phyloP scores from a whole-genome alignment of 345 rosid genomes.

The Limnanthes douglasii region DNA sequence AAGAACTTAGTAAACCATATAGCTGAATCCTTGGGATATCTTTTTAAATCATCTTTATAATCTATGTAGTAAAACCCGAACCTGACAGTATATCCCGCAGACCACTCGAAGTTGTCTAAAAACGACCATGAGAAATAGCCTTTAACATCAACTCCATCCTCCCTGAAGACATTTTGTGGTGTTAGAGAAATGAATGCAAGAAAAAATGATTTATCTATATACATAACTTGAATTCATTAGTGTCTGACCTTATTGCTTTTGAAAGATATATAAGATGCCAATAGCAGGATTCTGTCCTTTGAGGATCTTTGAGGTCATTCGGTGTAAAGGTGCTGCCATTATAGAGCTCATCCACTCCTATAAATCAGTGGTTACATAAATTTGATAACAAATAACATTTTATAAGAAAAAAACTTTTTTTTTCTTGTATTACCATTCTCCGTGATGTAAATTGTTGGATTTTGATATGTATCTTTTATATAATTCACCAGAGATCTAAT shows the following conservation, averaged over 20 bases:
- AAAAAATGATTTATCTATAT: no score
- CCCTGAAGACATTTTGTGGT: conserved; percentile 48
- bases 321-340: conserved; percentile 19
- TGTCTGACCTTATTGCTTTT: conserved; percentile 19
- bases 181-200: no score
- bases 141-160: conserved; percentile 38
- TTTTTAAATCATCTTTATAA: conserved; percentile 27
- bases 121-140: conserved; percentile 49
- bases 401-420: background rate
- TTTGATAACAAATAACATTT: no score
- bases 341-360: conserved; percentile 93
- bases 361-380: background rate
- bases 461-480: conserved; percentile 29
- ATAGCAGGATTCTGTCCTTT: conserved; percentile 45
- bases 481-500: conserved; percentile 48
- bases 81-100: conserved; percentile 30
- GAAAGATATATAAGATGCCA: conserved; percentile 57
- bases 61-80: conserved; percentile 43
- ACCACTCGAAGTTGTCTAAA: conserved; percentile 51
- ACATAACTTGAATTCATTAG: no score
- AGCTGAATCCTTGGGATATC: conserved; percentile 43
- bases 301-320: conserved; percentile 57
- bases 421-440: conserved; percentile 42
- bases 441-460: conserved; percentile 28
- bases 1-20: conserved; percentile 44